phyloP scores from a whole-genome alignment of 2,329 filamentous ascomycete species.

The Periconia sp. region DNA sequence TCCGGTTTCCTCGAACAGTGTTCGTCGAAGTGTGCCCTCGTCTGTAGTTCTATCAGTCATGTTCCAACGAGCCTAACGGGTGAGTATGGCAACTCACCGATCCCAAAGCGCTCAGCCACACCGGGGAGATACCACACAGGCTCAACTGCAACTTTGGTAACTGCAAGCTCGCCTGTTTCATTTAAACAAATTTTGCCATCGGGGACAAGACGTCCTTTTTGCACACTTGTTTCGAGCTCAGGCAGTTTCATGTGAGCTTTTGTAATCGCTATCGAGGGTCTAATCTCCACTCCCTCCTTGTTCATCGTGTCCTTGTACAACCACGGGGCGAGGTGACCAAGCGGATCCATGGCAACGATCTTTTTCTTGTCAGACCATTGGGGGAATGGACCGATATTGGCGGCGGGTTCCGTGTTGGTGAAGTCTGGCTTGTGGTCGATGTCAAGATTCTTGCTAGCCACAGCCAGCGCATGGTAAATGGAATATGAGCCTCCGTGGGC shows the following conservation, averaged over 20 bases:
- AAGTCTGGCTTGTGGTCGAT: conserved; percentile 77
- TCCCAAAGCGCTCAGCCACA: conserved; percentile 88
- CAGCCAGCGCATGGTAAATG: conserved; percentile 90
- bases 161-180: conserved; percentile 79
- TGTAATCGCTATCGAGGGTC: conserved; percentile 89
- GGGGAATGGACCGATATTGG: conserved; percentile 81
- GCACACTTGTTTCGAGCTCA: conserved; percentile 87
- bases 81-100: conserved; percentile 56
- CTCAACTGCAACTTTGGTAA: conserved; percentile 96
- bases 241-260: conserved; percentile 96
- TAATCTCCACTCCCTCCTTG: conserved; percentile 78
- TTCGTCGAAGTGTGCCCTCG: conserved; percentile 81
- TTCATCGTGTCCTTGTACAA: conserved; percentile 78
- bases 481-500: conserved; percentile 90
- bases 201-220: conserved; percentile 69
- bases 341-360: conserved; percentile 97
- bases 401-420: conserved; percentile 90
- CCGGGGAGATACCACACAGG: conserved; percentile 66
- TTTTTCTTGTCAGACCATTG: conserved; percentile 90
- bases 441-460: conserved; percentile 87
- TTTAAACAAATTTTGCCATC: conserved; percentile 94
- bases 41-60: conserved; percentile 54
- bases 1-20: conserved; percentile 92
- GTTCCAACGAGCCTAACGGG: neutral
- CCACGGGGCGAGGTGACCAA: conserved; percentile 84